phyloP scores from a whole-genome alignment of 768 basidiomycete genomes.

The Russula sp. region DNA sequence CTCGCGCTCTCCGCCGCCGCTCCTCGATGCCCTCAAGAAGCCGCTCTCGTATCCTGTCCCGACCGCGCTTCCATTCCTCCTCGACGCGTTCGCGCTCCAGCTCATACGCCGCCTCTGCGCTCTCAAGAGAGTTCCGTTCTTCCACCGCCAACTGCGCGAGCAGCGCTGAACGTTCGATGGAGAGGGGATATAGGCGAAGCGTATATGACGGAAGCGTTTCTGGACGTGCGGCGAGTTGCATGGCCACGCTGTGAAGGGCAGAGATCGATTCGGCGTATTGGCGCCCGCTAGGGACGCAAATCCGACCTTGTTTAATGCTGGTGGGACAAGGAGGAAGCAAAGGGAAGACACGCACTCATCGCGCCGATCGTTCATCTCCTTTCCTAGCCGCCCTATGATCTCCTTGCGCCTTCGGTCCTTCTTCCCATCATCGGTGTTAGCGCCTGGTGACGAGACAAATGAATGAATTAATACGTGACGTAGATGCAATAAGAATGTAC shows the following conservation, averaged over 20 bases:
- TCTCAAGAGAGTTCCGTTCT: slow-evolving; percentile 65
- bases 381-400: slow-evolving; percentile 63
- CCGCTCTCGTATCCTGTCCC: slow-evolving; percentile 71
- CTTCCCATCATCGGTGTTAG: slow-evolving; percentile 45
- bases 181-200: slow-evolving; percentile 67
- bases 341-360: slow-evolving; percentile 57
- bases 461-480: slow-evolving; percentile 7
- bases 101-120: slow-evolving; percentile 66
- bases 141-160: slow-evolving; percentile 64
- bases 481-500: slow-evolving; percentile 7
- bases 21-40: slow-evolving; percentile 85
- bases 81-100: slow-evolving; percentile 79
- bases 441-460: slow-evolving; percentile 22
- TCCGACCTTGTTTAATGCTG: slow-evolving; percentile 14
- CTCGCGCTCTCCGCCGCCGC: slow-evolving; percentile 68
- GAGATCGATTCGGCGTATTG: slow-evolving; percentile 63
- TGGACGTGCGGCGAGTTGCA: slow-evolving; percentile 66
- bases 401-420: slow-evolving; percentile 70
- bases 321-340: slow-evolving; percentile 18
- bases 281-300: slow-evolving; percentile 45
- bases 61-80: slow-evolving; percentile 75
- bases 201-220: slow-evolving; percentile 63
- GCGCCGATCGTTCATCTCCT: slow-evolving; percentile 69
- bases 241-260: slow-evolving; percentile 54
- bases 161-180: slow-evolving; percentile 73